Conservation (phyloP, 768 basidiomycete species). For the Tephrocybe sp. region DNA sequence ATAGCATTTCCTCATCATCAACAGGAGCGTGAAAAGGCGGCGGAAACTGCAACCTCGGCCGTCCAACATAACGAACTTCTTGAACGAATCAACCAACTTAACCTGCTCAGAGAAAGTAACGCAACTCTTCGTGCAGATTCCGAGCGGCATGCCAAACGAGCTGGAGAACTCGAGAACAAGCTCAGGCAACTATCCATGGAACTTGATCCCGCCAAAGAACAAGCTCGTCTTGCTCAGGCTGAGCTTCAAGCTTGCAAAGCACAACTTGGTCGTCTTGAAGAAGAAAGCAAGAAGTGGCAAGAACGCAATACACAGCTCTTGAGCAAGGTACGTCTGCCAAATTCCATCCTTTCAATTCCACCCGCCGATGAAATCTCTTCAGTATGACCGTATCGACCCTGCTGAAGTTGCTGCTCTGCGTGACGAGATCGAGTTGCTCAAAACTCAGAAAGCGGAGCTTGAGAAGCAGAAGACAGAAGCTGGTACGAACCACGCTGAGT, state of each 20-base stretch:
- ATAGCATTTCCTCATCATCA: background rate
- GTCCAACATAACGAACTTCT: conserved; percentile 82
- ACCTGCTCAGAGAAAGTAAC: conserved; percentile 85
- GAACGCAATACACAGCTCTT: conserved; percentile 78
- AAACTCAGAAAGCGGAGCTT: conserved; percentile 35
- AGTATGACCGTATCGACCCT: conserved; percentile 90
- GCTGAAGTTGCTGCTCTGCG: conserved; percentile 78
- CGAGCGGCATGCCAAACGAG: conserved; percentile 66
- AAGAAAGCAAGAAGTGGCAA: conserved; percentile 80
- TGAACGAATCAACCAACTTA: conserved; percentile 84
- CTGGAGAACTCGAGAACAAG: conserved; percentile 63
- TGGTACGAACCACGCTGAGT: conserved; percentile 28
- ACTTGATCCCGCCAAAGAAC: conserved; percentile 73
- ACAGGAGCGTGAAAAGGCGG: conserved; percentile 80
- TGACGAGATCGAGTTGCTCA: conserved; percentile 62
- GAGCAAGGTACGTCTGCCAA: conserved; percentile 55
- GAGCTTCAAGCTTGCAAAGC: conserved; percentile 70
- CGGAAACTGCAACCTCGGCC: conserved; percentile 66
- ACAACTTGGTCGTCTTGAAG: conserved; percentile 69
- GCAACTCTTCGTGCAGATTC: conserved; percentile 77
- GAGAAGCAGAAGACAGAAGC: conserved; percentile 23
- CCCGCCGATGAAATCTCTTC: background rate
- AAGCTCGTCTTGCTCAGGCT: conserved; percentile 61
- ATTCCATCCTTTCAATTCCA: background rate
- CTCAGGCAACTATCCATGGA: conserved; percentile 56